A percentile compares a stretch with the other conserved stretches of the same genome.
These are phyloP conservation scores for Vicia sativa DNA, from an alignment of 306 rosid species.

Conservation along the genomic window DNA sequence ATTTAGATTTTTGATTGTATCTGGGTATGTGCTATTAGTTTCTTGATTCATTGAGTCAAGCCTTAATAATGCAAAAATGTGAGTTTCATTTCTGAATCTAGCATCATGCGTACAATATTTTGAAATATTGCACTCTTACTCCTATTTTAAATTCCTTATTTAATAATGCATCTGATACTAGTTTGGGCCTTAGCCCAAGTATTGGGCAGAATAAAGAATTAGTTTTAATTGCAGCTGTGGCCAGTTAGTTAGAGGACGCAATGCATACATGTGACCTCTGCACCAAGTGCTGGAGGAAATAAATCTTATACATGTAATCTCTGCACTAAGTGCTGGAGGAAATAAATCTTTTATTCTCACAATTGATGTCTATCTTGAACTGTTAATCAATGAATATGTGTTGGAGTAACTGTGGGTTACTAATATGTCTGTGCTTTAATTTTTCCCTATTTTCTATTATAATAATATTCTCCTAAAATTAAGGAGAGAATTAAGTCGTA, in stretches of 20 bases:
- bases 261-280: background rate
- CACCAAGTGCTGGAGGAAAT: background rate
- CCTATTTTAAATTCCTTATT: conserved; percentile 23
- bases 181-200: background rate
- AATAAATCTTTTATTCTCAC: background rate
- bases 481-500: too few species aligned
- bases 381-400: background rate
- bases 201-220: conserved; percentile 1
- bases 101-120: conserved; percentile 3
- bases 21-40: conserved; percentile 25
- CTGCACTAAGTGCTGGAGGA: too few species aligned
- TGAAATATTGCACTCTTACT: background rate
- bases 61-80: conserved; percentile 12
- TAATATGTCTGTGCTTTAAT: too few species aligned
- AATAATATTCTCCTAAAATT: too few species aligned
- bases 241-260: background rate
- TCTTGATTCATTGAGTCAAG: conserved; percentile 16
- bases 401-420: too few species aligned
- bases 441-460: too few species aligned
- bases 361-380: conserved; percentile 16
- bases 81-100: conserved; percentile 9
- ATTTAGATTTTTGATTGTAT: conserved; percentile 14
- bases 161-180: background rate
- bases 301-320: background rate
- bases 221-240: background rate